Conservation (phyloP, 78 protist genomes). For the Pigoraptor vietnamica region DNA sequence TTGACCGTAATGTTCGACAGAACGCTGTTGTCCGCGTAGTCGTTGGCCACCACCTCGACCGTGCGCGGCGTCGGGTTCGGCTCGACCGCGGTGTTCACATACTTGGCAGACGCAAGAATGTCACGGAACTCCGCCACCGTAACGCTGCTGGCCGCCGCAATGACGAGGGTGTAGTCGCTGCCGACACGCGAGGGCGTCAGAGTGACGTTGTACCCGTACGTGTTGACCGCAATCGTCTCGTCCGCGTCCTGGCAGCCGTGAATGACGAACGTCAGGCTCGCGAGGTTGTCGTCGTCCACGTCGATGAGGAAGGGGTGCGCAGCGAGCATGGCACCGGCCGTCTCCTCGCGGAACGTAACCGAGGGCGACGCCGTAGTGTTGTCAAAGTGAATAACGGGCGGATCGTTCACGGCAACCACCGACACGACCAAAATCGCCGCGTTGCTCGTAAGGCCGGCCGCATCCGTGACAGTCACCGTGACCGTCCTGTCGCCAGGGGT, state of each 20-base stretch:
- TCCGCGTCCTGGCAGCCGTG: not conserved
- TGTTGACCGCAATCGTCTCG: not conserved
- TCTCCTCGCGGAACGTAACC: not conserved
- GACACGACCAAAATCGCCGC: not conserved
- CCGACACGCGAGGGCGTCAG: not conserved
- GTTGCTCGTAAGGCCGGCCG: not conserved
- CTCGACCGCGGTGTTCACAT: not conserved
- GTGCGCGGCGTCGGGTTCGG: not conserved
- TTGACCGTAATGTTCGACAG: not conserved
- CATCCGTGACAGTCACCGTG: not conserved
- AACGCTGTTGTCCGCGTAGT: not conserved
- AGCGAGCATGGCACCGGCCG: not conserved
- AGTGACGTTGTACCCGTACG: not conserved
- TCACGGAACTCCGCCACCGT: not conserved
- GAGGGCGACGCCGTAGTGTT: not conserved
- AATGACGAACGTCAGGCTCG: not conserved
- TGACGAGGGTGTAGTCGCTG: not conserved
- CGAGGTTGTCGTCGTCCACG: not conserved
- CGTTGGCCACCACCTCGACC: not conserved
- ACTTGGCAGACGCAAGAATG: not conserved
- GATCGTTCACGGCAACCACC: not conserved
- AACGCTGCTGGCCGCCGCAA: not conserved
- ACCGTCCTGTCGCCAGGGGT: not conserved
- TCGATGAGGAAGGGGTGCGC: not conserved
- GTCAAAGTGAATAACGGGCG: not conserved